Evolutionary conservation across 1,284 basidiomycete genomes (phyloP).

Genomic region (Apiotrichum gamsii): DNA sequence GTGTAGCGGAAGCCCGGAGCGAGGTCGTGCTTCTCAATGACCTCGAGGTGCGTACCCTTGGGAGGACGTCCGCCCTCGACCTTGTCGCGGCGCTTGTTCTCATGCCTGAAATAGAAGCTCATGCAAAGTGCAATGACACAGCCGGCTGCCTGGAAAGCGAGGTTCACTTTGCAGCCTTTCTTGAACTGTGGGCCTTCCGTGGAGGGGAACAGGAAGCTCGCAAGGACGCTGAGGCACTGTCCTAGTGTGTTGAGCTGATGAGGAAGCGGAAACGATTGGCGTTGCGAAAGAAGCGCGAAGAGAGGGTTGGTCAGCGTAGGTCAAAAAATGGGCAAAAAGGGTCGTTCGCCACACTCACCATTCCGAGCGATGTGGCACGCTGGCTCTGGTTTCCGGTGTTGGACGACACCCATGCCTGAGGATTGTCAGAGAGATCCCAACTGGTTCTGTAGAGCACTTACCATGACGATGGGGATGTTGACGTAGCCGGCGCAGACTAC

Average conservation of each 20-base stretch:
- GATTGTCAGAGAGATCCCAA: not conserved
- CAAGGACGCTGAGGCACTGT: constrained; percentile 48
- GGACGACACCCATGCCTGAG: constrained; percentile 2
- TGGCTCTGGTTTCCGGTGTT: constrained; percentile 35
- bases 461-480: constrained; percentile 41
- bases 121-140: constrained; percentile 40
- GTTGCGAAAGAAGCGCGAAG: constrained; percentile 48
- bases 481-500: constrained; percentile 46
- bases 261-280: too few species aligned
- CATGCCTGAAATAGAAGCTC: constrained; percentile 44
- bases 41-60: constrained; percentile 11
- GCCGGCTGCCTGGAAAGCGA: constrained; percentile 47
- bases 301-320: too few species aligned
- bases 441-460: constrained; percentile 6
- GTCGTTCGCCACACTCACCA: constrained; percentile 50
- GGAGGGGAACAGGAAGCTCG: constrained; percentile 48
- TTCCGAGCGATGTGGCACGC: constrained; percentile 47
- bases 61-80: constrained; percentile 45
- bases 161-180: constrained; percentile 48
- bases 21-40: constrained; percentile 15
- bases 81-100: constrained; percentile 46
- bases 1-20: constrained; percentile 17
- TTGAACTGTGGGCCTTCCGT: constrained; percentile 44
- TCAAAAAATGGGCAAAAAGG: too few species aligned
- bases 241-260: constrained; percentile 50